phyloP scores from a whole-genome alignment of 139 green algal species.

The Chlamydomonas sp. region DNA sequence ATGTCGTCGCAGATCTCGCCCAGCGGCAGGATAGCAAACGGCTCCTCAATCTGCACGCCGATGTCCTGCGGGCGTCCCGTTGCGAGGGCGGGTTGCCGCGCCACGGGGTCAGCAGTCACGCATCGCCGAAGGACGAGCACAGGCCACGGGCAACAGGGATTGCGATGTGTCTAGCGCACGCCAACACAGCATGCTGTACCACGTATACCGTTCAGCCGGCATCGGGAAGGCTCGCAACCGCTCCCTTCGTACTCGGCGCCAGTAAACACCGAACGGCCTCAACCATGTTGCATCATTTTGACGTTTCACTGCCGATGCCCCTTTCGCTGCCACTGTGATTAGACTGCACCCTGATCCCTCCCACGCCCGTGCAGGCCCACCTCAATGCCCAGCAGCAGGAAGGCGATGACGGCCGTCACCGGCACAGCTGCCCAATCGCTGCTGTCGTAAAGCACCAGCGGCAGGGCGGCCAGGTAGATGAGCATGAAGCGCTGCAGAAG shows the following conservation, averaged over 20 bases:
- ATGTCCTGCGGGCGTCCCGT: slow-evolving; percentile 39
- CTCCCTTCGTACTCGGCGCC: neutral
- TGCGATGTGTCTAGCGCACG: neutral
- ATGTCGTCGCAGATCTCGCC: slow-evolving; percentile 41
- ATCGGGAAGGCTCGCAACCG: neutral
- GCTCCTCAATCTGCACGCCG: slow-evolving; percentile 69
- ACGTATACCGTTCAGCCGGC: neutral
- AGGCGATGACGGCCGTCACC: neutral
- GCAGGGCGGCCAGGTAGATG: slow-evolving; percentile 81
- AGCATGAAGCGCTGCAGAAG: slow-evolving; percentile 59
- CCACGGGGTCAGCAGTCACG: neutral
- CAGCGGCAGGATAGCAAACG: slow-evolving; percentile 57
- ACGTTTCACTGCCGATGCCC: neutral
- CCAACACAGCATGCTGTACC: neutral
- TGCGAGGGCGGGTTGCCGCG: neutral
- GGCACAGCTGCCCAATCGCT: slow-evolving; percentile 8
- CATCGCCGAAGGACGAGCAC: neutral
- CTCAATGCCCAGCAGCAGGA: slow-evolving; percentile 42
- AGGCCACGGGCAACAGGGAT: neutral
- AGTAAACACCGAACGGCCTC: neutral
- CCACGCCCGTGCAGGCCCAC: neutral
- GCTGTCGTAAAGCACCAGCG: slow-evolving; percentile 68
- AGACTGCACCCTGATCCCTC: neutral
- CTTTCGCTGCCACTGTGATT: neutral
- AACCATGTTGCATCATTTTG: neutral